Evolutionary conservation across 164 flowering plant species (phyloP), one percentile per base, ranked within the genome.

Genomic region (Magnolia changhungtana): DNA sequence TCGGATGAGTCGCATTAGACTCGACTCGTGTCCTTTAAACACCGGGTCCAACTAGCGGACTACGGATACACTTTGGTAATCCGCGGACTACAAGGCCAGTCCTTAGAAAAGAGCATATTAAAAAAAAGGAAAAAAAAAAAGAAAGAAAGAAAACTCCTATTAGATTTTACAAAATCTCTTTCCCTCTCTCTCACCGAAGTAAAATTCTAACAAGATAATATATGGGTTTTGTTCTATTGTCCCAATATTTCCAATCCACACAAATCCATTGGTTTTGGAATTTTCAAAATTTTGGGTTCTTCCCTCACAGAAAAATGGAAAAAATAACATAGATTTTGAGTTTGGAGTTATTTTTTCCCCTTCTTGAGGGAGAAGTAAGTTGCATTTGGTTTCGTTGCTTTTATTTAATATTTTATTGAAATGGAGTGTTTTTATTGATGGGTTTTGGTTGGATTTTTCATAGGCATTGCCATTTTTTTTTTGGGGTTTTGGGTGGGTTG

Each of bases 371-470:
- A 24, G 68, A 24, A 65, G 27, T 23, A 10, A 21, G 68, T 11
- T 65, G 68, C 2, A 20, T 20, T 13, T 13, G 11, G 1, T 65
- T 65, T 65, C 24, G 8, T 23, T 24, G 27, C 24, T 65, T 68
- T 37, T 68, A 18, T 9, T 8, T 7, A 49, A 23, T 6, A 49
- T 27, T 31, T 71, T 74, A 61, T 73, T 55, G 74, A 61, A 77
- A 74, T 68, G 72, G 67, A 10, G 45, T 71, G 50, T 75, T 67
- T 16, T 55, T 1, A 72, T 71, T 55, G 75, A 76, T 70, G 73
- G 78, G 13, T 8, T 8, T 70, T 70, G 72, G 72, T 20, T 27
- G 29, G 50, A 29, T 67, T 67, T 27, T 31, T 31, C 50, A 14
- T 67, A 11, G 16, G 50, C 71, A 67, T 67, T 67, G 49, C 20